Evolutionary conservation across 139 green algal species (phyloP).

Genomic region (Auxenochlorella protothecoides): DNA sequence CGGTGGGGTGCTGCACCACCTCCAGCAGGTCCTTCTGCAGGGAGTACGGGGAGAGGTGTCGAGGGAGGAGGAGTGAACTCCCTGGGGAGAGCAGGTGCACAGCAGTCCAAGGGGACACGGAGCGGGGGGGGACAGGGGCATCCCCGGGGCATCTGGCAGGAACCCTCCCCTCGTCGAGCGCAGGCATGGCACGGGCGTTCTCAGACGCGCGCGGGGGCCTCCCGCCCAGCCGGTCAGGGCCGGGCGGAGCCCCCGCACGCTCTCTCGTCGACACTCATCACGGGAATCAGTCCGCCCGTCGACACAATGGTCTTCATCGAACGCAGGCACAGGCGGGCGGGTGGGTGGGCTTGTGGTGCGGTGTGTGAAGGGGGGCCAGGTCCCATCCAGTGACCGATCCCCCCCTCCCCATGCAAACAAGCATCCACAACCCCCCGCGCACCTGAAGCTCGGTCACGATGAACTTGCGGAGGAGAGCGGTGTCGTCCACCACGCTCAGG

Average conservation of each 20-base stretch:
- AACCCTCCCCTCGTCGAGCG: too few species aligned
- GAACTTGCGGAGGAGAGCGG: slow-evolving; percentile 56
- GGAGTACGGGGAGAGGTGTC: not conserved
- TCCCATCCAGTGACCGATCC: not conserved
- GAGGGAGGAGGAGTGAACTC: not conserved
- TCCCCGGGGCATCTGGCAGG: too few species aligned
- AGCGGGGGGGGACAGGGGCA: too few species aligned
- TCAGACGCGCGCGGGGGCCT: slow-evolving; percentile 29
- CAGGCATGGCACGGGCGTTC: not conserved
- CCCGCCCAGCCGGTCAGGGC: slow-evolving; percentile 11
- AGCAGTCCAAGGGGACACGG: too few species aligned
- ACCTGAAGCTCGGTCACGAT: slow-evolving; percentile 60
- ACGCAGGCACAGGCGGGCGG: not conserved
- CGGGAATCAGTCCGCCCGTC: slow-evolving; percentile 66
- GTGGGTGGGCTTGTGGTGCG: too few species aligned
- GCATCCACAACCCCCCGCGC: not conserved
- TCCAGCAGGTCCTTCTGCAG: slow-evolving; percentile 49
- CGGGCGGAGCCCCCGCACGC: not conserved
- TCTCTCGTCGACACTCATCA: slow-evolving; percentile 59
- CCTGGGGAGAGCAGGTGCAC: too few species aligned
- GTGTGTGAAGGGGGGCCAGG: too few species aligned
- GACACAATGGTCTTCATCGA: slow-evolving; percentile 53
- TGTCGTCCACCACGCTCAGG: slow-evolving; percentile 75
- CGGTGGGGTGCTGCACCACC: slow-evolving; percentile 34
- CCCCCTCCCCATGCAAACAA: not conserved